Conservation (phyloP, 2,329 filamentous ascomycete species). For the Aspergillus vadensis region DNA sequence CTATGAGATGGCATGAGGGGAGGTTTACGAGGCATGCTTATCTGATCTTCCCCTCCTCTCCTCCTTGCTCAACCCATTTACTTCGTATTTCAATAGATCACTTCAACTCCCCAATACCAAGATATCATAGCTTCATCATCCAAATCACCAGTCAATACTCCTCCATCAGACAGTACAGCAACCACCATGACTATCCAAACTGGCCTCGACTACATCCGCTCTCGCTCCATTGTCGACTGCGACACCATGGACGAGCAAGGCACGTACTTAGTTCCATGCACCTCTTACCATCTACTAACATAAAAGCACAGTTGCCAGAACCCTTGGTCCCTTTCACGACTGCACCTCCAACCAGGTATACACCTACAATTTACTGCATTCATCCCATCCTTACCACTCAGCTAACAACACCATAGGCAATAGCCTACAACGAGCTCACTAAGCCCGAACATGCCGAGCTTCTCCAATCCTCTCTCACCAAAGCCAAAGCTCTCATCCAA, state of each 20-base stretch:
- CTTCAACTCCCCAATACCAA: background rate
- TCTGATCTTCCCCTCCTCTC: background rate
- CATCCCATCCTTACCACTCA: no score
- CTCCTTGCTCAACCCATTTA: background rate
- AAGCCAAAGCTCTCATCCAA: slow-evolving; percentile 41
- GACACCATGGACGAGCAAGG: slow-evolving; percentile 55
- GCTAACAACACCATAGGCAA: slow-evolving; percentile 40
- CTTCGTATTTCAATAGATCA: background rate
- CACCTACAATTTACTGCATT: background rate
- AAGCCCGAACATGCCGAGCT: slow-evolving; percentile 41
- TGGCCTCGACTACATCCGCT: slow-evolving; percentile 48
- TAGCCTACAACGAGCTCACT: slow-evolving; percentile 52
- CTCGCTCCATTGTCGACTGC: slow-evolving; percentile 52
- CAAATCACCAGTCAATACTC: background rate
- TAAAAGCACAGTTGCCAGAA: slow-evolving; percentile 43
- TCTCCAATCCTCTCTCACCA: slow-evolving; percentile 21
- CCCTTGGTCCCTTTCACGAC: slow-evolving; percentile 53
- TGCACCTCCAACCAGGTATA: slow-evolving; percentile 58
- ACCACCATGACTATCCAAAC: slow-evolving; percentile 25
- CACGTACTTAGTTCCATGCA: slow-evolving; percentile 19
- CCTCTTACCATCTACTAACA: background rate
- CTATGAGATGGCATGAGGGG: background rate
- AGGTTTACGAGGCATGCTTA: background rate
- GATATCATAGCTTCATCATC: background rate
- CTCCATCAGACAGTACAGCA: background rate